phyloP scores from a whole-genome alignment of 148 eudicot species.

The Arctostaphylos glauca region DNA sequence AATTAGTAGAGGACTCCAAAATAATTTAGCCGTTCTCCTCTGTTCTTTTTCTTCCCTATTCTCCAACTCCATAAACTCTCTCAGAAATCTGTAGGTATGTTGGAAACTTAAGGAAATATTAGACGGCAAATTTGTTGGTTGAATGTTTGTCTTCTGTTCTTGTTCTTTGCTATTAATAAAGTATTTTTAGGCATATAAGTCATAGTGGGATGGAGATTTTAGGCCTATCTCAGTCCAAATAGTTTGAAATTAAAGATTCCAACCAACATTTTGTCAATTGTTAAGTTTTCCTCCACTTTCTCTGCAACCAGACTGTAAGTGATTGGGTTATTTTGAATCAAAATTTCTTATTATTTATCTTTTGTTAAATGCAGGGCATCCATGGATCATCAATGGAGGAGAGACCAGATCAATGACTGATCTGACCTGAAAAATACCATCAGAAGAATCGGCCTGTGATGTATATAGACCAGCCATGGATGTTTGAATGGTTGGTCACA shows the following conservation, averaged over 20 bases:
- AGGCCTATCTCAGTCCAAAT: background rate
- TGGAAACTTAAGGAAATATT: background rate
- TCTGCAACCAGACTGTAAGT: background rate
- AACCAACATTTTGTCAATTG: background rate
- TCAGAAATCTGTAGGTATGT: background rate
- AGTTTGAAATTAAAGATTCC: background rate
- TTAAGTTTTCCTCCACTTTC: background rate
- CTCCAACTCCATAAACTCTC: background rate
- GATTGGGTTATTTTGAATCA: background rate
- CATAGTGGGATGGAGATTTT: background rate
- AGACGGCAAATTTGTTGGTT: background rate
- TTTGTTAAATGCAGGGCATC: conserved; percentile 55
- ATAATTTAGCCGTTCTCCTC: too few species aligned
- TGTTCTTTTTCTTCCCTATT: too few species aligned
- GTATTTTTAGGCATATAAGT: background rate
- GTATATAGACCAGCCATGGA: background rate
- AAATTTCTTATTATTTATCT: background rate
- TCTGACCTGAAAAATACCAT: conserved; percentile 20
- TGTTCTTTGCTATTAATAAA: background rate
- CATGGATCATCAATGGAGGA: conserved; percentile 74
- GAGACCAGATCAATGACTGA: conserved; percentile 28
- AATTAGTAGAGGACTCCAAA: background rate
- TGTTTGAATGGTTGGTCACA: background rate
- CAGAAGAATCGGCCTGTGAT: background rate
- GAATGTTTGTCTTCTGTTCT: background rate